Percentiles rank a stretch among this genome's conserved stretches.
These are phyloP conservation scores for Tetrahymena borealis DNA, from an alignment of 73 alveolate genomes.

Conservation along the genomic window DNA sequence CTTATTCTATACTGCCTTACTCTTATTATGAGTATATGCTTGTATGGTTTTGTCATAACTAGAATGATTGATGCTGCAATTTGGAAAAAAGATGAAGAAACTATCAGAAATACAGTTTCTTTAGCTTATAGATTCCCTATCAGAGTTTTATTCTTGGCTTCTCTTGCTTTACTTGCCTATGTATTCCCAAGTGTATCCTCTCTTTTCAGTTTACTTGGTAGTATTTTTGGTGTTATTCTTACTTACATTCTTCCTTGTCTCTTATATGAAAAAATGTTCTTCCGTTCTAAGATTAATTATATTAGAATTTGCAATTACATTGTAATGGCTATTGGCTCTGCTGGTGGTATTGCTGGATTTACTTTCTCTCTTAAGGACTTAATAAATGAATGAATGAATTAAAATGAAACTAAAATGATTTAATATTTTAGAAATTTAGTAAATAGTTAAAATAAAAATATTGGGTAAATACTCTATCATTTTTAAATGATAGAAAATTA, in stretches of 20 bases:
- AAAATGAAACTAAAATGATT: too few relatives aligned
- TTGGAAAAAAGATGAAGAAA: background rate
- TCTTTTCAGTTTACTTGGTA: background rate
- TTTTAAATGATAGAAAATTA: too few relatives aligned
- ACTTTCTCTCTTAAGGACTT: background rate
- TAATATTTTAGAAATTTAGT: too few relatives aligned
- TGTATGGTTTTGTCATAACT: background rate
- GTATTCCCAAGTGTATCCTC: background rate
- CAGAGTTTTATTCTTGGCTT: background rate
- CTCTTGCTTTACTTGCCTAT: background rate
- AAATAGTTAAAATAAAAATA: too few relatives aligned
- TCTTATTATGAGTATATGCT: background rate
- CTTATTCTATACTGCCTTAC: background rate
- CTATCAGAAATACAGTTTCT: background rate
- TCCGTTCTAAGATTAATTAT: background rate
- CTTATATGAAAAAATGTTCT: background rate
- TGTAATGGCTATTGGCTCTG: background rate
- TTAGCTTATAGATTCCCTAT: background rate
- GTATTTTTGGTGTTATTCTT: background rate
- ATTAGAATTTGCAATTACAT: background rate
- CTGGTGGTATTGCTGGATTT: background rate
- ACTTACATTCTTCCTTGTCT: background rate
- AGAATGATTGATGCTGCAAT: background rate
- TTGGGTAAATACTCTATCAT: too few relatives aligned
- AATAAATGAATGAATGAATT: background rate